Evolutionary conservation across 495 filamentous ascomycete genomes (phyloP).

Genomic region (Xylaria sp.): DNA sequence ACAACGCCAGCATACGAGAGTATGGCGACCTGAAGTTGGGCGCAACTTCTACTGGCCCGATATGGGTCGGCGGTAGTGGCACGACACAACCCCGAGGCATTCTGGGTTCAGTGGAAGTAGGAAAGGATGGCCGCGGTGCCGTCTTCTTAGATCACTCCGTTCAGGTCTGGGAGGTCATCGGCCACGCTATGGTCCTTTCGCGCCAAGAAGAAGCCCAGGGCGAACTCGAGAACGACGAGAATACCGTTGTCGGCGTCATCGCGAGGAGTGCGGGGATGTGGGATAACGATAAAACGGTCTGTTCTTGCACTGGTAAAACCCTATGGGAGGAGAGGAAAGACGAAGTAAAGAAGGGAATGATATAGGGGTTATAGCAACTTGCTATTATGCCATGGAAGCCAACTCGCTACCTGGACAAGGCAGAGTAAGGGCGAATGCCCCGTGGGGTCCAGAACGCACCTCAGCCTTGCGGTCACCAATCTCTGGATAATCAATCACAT

Average conservation of each 20-base stretch:
- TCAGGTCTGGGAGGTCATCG: slow-evolving; percentile 94
- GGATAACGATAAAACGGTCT: slow-evolving; percentile 98
- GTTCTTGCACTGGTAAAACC: slow-evolving; percentile 94
- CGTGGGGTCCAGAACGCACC: not conserved
- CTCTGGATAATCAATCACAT: not conserved
- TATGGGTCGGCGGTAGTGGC: slow-evolving; percentile 66
- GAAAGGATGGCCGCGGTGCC: slow-evolving; percentile 68
- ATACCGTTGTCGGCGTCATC: slow-evolving; percentile 90
- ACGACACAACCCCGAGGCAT: slow-evolving; percentile 63
- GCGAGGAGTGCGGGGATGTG: slow-evolving; percentile 94
- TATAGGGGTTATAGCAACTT: slow-evolving; percentile 49
- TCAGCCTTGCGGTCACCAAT: slow-evolving; percentile 10
- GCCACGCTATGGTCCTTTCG: slow-evolving; percentile 84
- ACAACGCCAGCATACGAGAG: slow-evolving; percentile 81
- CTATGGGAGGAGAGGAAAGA: slow-evolving; percentile 97
- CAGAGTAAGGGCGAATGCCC: not conserved
- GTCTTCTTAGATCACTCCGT: slow-evolving; percentile 81
- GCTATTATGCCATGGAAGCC: not conserved
- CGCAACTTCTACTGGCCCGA: slow-evolving; percentile 76
- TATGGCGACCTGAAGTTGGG: slow-evolving; percentile 90
- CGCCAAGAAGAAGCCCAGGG: slow-evolving; percentile 58
- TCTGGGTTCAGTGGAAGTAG: slow-evolving; percentile 78
- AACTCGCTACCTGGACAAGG: not conserved
- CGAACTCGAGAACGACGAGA: slow-evolving; percentile 70
- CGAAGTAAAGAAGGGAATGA: slow-evolving; percentile 85